phyloP scores from a whole-genome alignment of 768 basidiomycete genomes.

The Dioszegia aurantiaca region DNA sequence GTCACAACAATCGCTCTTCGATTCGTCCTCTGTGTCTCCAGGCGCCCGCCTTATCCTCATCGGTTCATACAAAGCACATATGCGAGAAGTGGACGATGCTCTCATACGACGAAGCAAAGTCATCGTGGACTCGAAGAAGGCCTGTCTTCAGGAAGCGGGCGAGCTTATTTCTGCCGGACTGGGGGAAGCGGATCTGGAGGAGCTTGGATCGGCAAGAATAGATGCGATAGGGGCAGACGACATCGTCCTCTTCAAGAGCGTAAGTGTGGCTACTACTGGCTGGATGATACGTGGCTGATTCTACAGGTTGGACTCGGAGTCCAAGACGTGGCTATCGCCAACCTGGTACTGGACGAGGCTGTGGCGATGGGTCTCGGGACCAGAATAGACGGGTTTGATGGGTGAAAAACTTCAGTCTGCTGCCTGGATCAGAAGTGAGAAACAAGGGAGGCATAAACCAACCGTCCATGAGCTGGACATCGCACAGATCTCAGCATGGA shows the following conservation, averaged over 20 bases:
- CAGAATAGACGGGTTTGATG: constrained; percentile 57
- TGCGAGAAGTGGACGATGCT: constrained; percentile 69
- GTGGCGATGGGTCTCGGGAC: constrained; percentile 60
- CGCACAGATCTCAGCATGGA: no score
- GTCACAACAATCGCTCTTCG: constrained; percentile 68
- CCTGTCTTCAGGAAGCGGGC: constrained; percentile 74
- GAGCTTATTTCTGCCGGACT: constrained; percentile 65
- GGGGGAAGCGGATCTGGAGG: constrained; percentile 57
- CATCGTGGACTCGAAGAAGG: constrained; percentile 71
- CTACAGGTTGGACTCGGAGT: constrained; percentile 63
- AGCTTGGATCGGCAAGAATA: constrained; percentile 66
- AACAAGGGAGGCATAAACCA: no score
- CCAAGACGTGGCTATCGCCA: constrained; percentile 82
- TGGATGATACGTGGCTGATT: constrained; percentile 5
- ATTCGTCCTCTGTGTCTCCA: constrained; percentile 61
- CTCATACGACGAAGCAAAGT: constrained; percentile 63
- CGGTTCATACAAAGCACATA: constrained; percentile 75
- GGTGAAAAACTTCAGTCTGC: not conserved
- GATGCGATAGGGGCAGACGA: constrained; percentile 55
- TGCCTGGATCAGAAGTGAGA: no score
- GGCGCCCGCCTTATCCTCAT: constrained; percentile 72
- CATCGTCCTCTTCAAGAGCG: constrained; percentile 76
- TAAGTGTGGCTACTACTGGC: constrained; percentile 45
- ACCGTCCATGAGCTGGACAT: no score
- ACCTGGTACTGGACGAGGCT: constrained; percentile 65